phyloP scores from a whole-genome alignment of 208 protist species.

The Porcisia deanei region DNA sequence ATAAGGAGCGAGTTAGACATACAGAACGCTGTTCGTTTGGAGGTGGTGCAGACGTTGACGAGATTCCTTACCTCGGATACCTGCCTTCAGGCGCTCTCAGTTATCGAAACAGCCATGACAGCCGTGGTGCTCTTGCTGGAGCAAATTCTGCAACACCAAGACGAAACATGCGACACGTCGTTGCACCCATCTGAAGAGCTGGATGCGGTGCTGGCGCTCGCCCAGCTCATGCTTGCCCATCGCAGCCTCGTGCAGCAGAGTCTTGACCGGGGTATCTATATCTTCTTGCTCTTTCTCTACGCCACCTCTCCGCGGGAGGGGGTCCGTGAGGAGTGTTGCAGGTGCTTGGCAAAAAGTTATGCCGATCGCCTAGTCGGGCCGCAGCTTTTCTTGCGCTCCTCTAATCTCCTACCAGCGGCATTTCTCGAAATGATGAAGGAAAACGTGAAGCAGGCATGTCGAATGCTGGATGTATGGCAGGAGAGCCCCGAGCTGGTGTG shows the following conservation, averaged over 20 bases:
- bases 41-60: conserved; percentile 39
- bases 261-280: conserved; percentile 82
- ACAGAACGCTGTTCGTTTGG: conserved; percentile 1
- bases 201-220: conserved; percentile 17
- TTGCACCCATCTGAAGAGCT: conserved; percentile 6
- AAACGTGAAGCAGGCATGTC: conserved; percentile 65
- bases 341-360: conserved; percentile 53
- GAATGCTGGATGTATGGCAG: conserved; percentile 86
- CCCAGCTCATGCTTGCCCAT: conserved; percentile 43
- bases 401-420: conserved; percentile 82
- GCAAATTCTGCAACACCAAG: conserved; percentile 7
- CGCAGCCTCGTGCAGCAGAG: conserved; percentile 58
- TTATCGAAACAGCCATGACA: conserved; percentile 31
- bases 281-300: conserved; percentile 64
- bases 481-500: conserved; percentile 95
- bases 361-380: conserved; percentile 90
- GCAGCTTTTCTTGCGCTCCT: conserved; percentile 66
- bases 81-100: conserved; percentile 27
- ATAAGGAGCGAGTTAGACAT: background rate
- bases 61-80: conserved; percentile 30
- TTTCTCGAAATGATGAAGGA: conserved; percentile 93
- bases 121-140: conserved; percentile 22
- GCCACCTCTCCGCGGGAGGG: conserved; percentile 41
- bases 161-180: conserved; percentile 1
- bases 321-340: conserved; percentile 55